A percentile compares a stretch with the other conserved stretches of the same genome.
phyloP scores from a whole-genome alignment of 495 filamentous ascomycete genomes.

The Penicillium manginii region DNA sequence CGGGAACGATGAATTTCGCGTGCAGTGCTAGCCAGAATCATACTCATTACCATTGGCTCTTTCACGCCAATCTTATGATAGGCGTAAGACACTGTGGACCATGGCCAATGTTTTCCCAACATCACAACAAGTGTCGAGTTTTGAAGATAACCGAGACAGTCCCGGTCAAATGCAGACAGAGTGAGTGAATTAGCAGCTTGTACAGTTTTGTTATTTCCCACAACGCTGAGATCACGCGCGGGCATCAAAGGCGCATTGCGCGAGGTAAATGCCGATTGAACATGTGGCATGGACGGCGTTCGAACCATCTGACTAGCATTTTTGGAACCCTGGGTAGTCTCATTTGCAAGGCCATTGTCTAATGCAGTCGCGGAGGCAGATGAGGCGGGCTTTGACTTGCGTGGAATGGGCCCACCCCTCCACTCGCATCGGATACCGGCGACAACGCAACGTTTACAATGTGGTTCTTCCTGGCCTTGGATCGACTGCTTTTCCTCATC shows the following conservation, averaged over 20 bases:
- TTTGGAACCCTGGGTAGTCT: background rate
- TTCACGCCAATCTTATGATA: slow-evolving; percentile 37
- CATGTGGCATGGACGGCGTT: background rate
- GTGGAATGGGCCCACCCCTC: slow-evolving; percentile 35
- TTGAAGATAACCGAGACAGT: slow-evolving; percentile 32
- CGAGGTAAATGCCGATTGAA: background rate
- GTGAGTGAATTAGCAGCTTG: slow-evolving; percentile 36
- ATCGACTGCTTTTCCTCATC: slow-evolving; percentile 36
- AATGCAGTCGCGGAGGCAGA: background rate
- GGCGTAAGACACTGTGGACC: slow-evolving; percentile 37
- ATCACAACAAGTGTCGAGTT: slow-evolving; percentile 36
- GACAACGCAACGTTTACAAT: slow-evolving; percentile 34
- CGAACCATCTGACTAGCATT: background rate
- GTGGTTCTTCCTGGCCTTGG: slow-evolving; percentile 31
- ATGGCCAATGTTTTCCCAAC: slow-evolving; percentile 42
- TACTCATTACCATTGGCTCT: slow-evolving; percentile 41
- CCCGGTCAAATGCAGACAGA: slow-evolving; percentile 32
- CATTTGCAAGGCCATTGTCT: slow-evolving; percentile 13
- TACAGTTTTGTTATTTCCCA: slow-evolving; percentile 1
- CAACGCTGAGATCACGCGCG: slow-evolving; percentile 5
- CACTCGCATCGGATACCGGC: slow-evolving; percentile 36
- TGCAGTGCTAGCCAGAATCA: slow-evolving; percentile 39
- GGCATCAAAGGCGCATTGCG: slow-evolving; percentile 11
- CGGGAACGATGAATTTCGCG: slow-evolving; percentile 33
- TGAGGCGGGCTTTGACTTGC: slow-evolving; percentile 14